A percentile compares a stretch with the other conserved stretches of the same genome.
Conservation (phyloP, 352 stramenopile genomes). For the Halophytophthora batemanensis region DNA sequence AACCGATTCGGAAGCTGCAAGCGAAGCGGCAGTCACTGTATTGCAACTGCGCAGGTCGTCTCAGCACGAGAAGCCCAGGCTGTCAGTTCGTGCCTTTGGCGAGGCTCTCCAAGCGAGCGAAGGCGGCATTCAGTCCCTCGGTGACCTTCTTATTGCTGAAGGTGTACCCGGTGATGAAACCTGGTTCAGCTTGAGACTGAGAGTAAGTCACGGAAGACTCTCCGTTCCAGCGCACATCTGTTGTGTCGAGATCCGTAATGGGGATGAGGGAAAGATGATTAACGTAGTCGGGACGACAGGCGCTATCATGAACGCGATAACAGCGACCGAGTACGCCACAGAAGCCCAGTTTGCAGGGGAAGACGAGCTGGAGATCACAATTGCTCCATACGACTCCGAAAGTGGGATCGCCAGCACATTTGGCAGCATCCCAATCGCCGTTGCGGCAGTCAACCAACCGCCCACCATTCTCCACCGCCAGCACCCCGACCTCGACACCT, state of each 20-base stretch:
- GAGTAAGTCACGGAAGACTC: constrained; percentile 16
- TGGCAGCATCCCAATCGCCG: constrained; percentile 9
- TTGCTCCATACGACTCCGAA: constrained; percentile 7
- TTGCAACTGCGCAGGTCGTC: constrained; percentile 1
- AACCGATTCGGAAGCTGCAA: neutral
- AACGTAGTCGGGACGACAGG: constrained; percentile 16
- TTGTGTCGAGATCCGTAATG: constrained; percentile 21
- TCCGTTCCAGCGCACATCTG: constrained; percentile 19
- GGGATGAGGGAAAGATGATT: constrained; percentile 8
- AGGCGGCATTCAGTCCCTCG: constrained; percentile 3
- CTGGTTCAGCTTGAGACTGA: constrained; percentile 17
- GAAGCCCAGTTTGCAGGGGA: constrained; percentile 10
- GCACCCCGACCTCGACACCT: neutral
- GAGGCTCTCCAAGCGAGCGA: constrained; percentile 4
- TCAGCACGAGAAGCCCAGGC: neutral
- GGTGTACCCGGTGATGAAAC: constrained; percentile 9
- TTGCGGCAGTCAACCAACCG: constrained; percentile 6
- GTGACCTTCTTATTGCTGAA: constrained; percentile 11
- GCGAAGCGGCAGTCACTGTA: neutral
- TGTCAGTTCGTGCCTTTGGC: constrained; percentile 4
- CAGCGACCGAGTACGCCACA: constrained; percentile 10
- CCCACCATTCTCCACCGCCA: neutral
- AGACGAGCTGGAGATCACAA: constrained; percentile 11
- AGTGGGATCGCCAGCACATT: neutral
- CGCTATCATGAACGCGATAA: constrained; percentile 13